Evolutionary conservation across 1,284 basidiomycete species (phyloP).

Genomic region (Naganishia cerealis): DNA sequence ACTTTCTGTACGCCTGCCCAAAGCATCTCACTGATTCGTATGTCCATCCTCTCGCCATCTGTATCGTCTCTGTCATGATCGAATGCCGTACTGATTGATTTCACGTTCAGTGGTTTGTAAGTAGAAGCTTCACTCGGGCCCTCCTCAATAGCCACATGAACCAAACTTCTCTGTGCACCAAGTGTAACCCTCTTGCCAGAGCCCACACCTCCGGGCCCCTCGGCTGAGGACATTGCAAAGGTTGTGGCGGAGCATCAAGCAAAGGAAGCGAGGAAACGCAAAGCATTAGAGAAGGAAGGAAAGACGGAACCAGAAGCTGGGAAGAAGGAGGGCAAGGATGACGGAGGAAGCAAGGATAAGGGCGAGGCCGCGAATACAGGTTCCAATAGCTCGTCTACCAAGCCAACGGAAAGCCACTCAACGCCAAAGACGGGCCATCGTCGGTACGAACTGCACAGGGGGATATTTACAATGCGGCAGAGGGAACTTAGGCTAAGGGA

Average conservation of each 20-base stretch:
- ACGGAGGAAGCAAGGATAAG: conserved; percentile 34
- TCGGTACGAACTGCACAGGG: conserved; percentile 51
- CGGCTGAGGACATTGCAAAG: conserved; percentile 51
- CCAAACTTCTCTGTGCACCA: conserved; percentile 11
- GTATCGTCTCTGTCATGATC: neutral
- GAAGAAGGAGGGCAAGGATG: conserved; percentile 31
- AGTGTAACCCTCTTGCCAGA: conserved; percentile 47
- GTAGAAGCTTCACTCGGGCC: neutral
- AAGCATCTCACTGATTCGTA: conserved; percentile 51
- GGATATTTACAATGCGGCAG: conserved; percentile 50
- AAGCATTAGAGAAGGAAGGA: conserved; percentile 43
- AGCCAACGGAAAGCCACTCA: conserved; percentile 31
- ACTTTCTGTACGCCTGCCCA: conserved; percentile 52
- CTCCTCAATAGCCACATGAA: neutral
- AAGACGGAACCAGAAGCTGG: conserved; percentile 35
- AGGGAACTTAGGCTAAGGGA: conserved; percentile 44
- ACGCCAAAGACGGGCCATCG: conserved; percentile 41
- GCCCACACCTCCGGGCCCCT: conserved; percentile 40
- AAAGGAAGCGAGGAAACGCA: conserved; percentile 42
- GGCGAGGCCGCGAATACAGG: conserved; percentile 10
- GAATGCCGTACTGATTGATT: neutral
- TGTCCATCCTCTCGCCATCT: conserved; percentile 27
- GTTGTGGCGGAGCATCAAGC: conserved; percentile 50
- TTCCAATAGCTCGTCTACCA: conserved; percentile 13
- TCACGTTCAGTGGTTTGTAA: conserved; percentile 37